These are phyloP conservation scores for Lepiota subincarnata DNA, from an alignment of 768 basidiomycete genomes.

Conservation along the genomic window DNA sequence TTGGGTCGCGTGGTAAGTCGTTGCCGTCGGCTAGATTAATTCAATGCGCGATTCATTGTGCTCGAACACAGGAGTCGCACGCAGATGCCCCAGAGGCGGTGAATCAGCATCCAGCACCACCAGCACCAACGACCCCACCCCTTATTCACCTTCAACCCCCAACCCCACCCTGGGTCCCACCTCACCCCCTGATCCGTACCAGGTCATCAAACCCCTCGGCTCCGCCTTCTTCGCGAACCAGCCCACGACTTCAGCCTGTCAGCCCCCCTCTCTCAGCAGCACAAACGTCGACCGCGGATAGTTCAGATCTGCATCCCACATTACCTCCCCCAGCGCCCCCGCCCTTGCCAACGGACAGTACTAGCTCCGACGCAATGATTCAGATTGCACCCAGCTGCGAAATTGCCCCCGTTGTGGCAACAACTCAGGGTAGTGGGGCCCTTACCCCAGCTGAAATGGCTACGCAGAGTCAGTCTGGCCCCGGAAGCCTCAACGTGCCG, in stretches of 20 bases:
- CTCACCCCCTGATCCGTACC: conserved; percentile 9
- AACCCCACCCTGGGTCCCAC: neutral
- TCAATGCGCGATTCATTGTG: neutral
- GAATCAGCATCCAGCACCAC: neutral
- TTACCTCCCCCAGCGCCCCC: neutral
- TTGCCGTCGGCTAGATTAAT: conserved; percentile 3
- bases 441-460: neutral
- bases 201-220: neutral
- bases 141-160: neutral
- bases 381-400: neutral
- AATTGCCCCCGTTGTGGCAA: neutral
- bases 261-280: neutral
- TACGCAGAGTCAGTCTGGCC: neutral
- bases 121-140: neutral
- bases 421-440: neutral
- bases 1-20: conserved; percentile 31
- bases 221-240: conserved; percentile 1
- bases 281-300: neutral
- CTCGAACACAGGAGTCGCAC: conserved; percentile 7
- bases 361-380: neutral
- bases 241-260: conserved; percentile 4
- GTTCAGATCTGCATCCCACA: conserved; percentile 3
- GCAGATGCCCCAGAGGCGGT: neutral
- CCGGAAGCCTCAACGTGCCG: conserved; percentile 16
- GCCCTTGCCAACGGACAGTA: neutral